These are phyloP conservation scores for Aspergillus niger DNA, from an alignment of 2,329 filamentous ascomycete species.

Conservation along the genomic window DNA sequence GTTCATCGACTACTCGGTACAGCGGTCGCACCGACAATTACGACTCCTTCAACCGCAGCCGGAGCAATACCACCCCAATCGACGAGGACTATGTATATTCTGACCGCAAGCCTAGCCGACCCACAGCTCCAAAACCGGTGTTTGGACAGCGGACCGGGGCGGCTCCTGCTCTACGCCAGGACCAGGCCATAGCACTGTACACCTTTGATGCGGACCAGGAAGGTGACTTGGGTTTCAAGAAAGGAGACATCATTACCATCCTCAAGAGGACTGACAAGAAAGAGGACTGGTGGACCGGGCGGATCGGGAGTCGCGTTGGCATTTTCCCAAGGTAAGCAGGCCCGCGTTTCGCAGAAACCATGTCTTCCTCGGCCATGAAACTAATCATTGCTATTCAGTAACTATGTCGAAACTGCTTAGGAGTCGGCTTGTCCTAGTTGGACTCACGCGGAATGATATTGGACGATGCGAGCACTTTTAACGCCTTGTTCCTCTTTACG, in stretches of 20 bases:
- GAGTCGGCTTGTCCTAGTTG: conserved; percentile 14
- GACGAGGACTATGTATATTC: conserved; percentile 57
- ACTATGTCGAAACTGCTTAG: conserved; percentile 41
- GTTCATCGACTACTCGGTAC: conserved; percentile 39
- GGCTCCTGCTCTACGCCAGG: conserved; percentile 49
- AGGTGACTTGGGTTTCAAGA: conserved; percentile 92
- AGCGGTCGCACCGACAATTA: conserved; percentile 29
- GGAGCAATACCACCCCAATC: conserved; percentile 42
- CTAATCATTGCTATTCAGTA: conserved; percentile 28
- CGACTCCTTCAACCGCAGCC: conserved; percentile 34
- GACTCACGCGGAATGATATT: conserved; percentile 28
- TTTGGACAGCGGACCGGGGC: conserved; percentile 59
- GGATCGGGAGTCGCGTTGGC: conserved; percentile 78
- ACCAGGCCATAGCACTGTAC: conserved; percentile 88
- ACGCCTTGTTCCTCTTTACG: background rate
- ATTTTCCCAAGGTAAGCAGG: conserved; percentile 78
- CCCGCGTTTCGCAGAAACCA: background rate
- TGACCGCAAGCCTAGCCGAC: conserved; percentile 70
- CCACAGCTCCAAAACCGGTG: conserved; percentile 85
- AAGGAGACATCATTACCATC: conserved; percentile 94
- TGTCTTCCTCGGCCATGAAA: background rate
- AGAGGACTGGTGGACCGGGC: conserved; percentile 97
- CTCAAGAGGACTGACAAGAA: conserved; percentile 91
- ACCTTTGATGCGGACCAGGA: conserved; percentile 94
- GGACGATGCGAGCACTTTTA: conserved; percentile 19